Evolutionary conservation across 306 rosid genomes (phyloP).

Genomic region (Fagus sylvatica): DNA sequence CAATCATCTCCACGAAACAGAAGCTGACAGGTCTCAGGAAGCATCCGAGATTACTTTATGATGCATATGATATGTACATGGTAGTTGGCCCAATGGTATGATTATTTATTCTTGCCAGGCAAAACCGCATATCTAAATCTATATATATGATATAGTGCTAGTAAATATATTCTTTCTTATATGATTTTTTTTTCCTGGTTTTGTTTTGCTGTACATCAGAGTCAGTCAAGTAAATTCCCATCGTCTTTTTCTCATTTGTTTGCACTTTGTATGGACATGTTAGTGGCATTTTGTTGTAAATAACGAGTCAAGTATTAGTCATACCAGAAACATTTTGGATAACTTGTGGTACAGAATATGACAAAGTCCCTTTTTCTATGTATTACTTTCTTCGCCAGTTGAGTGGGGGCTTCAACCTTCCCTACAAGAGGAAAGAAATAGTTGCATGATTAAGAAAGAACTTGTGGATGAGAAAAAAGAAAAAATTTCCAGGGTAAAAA

Average conservation of each 20-base stretch:
- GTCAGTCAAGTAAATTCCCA: background rate
- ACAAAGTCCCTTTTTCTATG: conserved; percentile 28
- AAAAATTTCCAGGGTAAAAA: conserved; percentile 40
- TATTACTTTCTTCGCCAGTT: conserved; percentile 37
- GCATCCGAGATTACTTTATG: background rate
- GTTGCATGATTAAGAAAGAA: conserved; percentile 34
- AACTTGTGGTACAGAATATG: conserved; percentile 42
- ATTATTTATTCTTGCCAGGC: background rate
- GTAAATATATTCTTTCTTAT: background rate
- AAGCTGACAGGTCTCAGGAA: background rate
- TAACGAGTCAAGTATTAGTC: conserved; percentile 16
- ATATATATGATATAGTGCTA: background rate
- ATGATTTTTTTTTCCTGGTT: background rate
- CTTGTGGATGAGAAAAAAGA: conserved; percentile 41
- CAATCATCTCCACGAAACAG: background rate
- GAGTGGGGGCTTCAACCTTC: conserved; percentile 37
- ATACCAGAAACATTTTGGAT: conserved; percentile 26
- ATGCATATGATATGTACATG: background rate
- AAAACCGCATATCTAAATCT: background rate
- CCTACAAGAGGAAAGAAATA: conserved; percentile 32
- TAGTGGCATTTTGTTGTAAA: conserved; percentile 16
- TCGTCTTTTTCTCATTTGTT: conserved; percentile 5
- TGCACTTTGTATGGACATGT: conserved; percentile 5
- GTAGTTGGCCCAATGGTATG: conserved; percentile 5
- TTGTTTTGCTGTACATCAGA: background rate